A percentile compares a stretch with the other conserved stretches of the same genome.
These are phyloP conservation scores for Aspergillus uvarum DNA, from an alignment of 2,329 filamentous ascomycete species.

Conservation along the genomic window DNA sequence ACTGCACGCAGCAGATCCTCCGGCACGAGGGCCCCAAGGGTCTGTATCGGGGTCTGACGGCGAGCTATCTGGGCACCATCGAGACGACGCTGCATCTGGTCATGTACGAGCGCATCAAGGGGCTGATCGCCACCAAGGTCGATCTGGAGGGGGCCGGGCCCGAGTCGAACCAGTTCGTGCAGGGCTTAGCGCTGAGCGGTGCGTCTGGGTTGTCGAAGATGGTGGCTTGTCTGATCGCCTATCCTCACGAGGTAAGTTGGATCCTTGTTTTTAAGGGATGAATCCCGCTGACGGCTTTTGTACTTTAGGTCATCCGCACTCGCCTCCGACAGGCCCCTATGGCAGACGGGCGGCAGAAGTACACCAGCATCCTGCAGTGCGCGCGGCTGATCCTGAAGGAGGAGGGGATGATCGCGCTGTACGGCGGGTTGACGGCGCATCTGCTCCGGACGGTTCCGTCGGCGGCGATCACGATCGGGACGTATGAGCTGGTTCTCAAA, in stretches of 20 bases:
- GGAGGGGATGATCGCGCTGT: constrained; percentile 37
- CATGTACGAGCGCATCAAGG: constrained; percentile 39
- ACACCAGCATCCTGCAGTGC: constrained; percentile 38
- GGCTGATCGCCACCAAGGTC: constrained; percentile 19
- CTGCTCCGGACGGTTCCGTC: constrained; percentile 38
- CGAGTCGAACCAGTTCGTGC: constrained; percentile 16
- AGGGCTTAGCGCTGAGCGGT: constrained; percentile 28
- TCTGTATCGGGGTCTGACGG: constrained; percentile 84
- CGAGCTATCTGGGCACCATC: constrained; percentile 52
- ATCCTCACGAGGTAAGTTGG: constrained; percentile 35
- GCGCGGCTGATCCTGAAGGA: constrained; percentile 36
- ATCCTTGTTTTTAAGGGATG: neutral
- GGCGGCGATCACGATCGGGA: constrained; percentile 38
- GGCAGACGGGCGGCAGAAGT: constrained; percentile 36
- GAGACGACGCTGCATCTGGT: constrained; percentile 40
- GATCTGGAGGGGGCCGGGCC: constrained; percentile 11
- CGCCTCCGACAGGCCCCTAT: constrained; percentile 37
- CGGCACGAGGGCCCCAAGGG: constrained; percentile 79
- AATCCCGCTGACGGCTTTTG: neutral
- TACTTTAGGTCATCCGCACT: constrained; percentile 36
- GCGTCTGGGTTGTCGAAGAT: constrained; percentile 38
- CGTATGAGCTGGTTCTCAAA: constrained; percentile 39
- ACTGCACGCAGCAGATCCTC: constrained; percentile 70
- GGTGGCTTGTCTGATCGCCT: constrained; percentile 33
- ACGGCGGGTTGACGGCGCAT: constrained; percentile 39